Base-by-base conservation (phyloP, 352 stramenopile species). In the Globisporangium lucens region DNA sequence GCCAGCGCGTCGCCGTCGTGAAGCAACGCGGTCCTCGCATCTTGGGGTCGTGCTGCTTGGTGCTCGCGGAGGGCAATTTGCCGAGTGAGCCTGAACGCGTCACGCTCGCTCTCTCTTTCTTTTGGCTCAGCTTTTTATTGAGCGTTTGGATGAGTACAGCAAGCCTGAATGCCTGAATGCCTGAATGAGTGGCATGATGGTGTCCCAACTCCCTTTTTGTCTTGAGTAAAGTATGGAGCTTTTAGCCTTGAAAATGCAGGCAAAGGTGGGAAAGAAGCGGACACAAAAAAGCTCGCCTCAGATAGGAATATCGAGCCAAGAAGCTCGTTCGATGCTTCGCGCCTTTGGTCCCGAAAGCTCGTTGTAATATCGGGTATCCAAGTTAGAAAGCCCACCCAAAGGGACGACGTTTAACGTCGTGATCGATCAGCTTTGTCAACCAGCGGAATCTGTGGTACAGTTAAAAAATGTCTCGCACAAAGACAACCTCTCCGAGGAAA, bases 41-140 rank as follows among this genome's bases (percentile, higher is more conserved):
- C 58, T 30, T 56, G 38, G 3, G 24, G 10, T 63, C 22, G 20
- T 63, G 36, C 6, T 38, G 2, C 17, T 57, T 43, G 29, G 55
- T 20, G 13, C 41, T 47, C 17, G 38, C 12, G 41, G 41, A 49
- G 55, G 29, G 17, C 55, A 43, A 60, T 27, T 43, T 60, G 55
- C n/a, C n/a, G 33, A 63, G 57, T 49, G 57, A 63, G 20, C 27
- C n/a, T 7, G 57, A 53, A 27, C 29, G 38, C 13, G 24, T 49
- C 41, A 47, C 38, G 36, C 41, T 63, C 22, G 52, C 57, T 17
- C 36, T 51, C 38, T 20, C 41, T 47, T 4, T 47, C 38, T 47
- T 13, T 47, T 47, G 15, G 41, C 41, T 49, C 41, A 49, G 15
- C 6, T 10, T 46, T 43, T 46, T 46, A 12, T 17, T 20, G 38